phyloP scores from a whole-genome alignment of 345 rosid species.

The Boechera divaricarpa region DNA sequence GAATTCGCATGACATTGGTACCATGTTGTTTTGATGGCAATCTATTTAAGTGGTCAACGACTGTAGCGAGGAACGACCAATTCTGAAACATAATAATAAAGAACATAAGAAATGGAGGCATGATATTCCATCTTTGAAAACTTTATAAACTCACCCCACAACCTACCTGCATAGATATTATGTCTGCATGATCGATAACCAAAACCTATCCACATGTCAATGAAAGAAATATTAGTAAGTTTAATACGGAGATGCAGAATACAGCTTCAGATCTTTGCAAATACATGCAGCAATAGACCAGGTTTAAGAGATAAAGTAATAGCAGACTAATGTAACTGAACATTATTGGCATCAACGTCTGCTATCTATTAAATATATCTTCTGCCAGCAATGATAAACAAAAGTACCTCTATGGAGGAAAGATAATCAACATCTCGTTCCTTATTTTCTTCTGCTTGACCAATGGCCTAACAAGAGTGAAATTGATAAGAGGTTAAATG shows the following conservation, averaged over 20 bases:
- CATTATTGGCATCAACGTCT: conserved; percentile 21
- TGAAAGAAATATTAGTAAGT: conserved; percentile 25
- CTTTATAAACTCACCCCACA: conserved; percentile 37
- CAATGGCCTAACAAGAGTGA: conserved; percentile 66
- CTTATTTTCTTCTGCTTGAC: conserved; percentile 61
- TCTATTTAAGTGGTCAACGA: conserved; percentile 65
- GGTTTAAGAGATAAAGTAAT: conserved; percentile 15
- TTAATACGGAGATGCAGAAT: conserved; percentile 20
- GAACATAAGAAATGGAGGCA: conserved; percentile 20
- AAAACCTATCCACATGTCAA: conserved; percentile 62
- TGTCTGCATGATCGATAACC: conserved; percentile 91
- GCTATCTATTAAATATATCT: conserved; percentile 20
- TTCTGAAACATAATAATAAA: conserved; percentile 59
- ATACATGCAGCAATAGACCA: conserved; percentile 11
- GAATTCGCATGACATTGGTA: conserved; percentile 86
- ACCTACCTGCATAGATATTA: conserved; percentile 88
- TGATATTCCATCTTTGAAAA: conserved; percentile 16
- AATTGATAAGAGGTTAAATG: conserved; percentile 20
- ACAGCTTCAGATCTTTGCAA: conserved; percentile 18
- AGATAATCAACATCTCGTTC: conserved; percentile 83
- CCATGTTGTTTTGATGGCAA: conserved; percentile 84
- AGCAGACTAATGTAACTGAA: not conserved
- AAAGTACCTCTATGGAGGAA: conserved; percentile 87
- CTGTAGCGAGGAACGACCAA: conserved; percentile 71
- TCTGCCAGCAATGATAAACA: conserved; percentile 31